These are phyloP conservation scores for Elongisporangium anandrum DNA, from an alignment of 352 stramenopile genomes.

Conservation along the genomic window DNA sequence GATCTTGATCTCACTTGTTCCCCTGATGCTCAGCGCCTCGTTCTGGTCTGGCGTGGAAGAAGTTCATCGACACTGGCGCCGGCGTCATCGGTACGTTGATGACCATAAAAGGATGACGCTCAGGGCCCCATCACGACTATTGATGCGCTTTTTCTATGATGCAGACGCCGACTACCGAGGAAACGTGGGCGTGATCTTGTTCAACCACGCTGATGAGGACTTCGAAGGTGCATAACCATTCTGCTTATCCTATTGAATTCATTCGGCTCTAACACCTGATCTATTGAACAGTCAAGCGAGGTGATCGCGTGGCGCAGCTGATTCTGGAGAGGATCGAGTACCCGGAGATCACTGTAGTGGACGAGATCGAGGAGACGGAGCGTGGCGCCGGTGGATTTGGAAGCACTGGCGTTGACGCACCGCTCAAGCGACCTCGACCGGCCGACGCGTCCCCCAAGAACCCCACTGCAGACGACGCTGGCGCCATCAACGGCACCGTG, in stretches of 20 bases:
- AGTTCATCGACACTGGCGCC: slow-evolving; percentile 97
- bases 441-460: slow-evolving; percentile 7
- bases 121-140: background rate
- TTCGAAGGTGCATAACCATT: slow-evolving; percentile 59
- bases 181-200: slow-evolving; percentile 98
- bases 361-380: slow-evolving; percentile 94
- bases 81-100: slow-evolving; percentile 89
- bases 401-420: slow-evolving; percentile 85
- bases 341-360: slow-evolving; percentile 88
- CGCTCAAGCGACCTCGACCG: slow-evolving; percentile 42
- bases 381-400: slow-evolving; percentile 96
- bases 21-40: slow-evolving; percentile 40
- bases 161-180: slow-evolving; percentile 96
- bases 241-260: background rate
- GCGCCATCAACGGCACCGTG: background rate
- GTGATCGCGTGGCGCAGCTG: slow-evolving; percentile 97
- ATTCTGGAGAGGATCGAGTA: slow-evolving; percentile 96
- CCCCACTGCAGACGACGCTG: slow-evolving; percentile 2
- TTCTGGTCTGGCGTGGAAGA: slow-evolving; percentile 95
- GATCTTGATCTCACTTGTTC: background rate
- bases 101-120: too few species aligned
- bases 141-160: background rate
- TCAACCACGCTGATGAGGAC: slow-evolving; percentile 95
- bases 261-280: background rate
- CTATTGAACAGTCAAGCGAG: slow-evolving; percentile 89